A percentile compares a stretch with the other conserved stretches of the same genome.
These are phyloP conservation scores for Lablab purpureus DNA, from an alignment of 306 rosid species.

Conservation along the genomic window DNA sequence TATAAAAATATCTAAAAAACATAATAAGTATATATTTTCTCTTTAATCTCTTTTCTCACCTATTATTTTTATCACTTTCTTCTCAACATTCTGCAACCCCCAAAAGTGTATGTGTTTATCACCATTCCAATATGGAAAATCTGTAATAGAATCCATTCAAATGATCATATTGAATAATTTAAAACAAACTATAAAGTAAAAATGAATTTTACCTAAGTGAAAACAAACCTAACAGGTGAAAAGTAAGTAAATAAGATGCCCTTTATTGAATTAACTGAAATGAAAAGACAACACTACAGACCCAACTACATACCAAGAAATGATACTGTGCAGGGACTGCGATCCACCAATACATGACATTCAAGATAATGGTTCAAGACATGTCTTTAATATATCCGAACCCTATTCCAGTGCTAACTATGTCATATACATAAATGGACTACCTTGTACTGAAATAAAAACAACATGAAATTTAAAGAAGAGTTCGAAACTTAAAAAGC, in stretches of 20 bases:
- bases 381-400: not conserved
- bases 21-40: too few relatives aligned
- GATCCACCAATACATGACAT: not conserved
- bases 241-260: not conserved
- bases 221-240: not conserved
- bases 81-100: not conserved
- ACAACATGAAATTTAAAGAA: not conserved
- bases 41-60: too few relatives aligned
- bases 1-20: not conserved
- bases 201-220: not conserved
- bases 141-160: not conserved
- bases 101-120: not conserved
- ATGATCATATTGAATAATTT: not conserved
- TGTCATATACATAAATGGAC: not conserved
- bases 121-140: not conserved
- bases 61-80: not conserved
- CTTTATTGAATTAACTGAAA: not conserved
- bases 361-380: not conserved
- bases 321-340: not conserved
- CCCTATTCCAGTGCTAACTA: not conserved
- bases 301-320: not conserved
- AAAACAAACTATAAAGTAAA: not conserved
- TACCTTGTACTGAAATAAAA: not conserved
- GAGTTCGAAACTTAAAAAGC: not conserved
- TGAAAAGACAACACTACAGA: not conserved